Percentiles rank a stretch among this genome's conserved stretches.
phyloP scores from a whole-genome alignment of 106 monocot species.

The Vanilla planifolia region DNA sequence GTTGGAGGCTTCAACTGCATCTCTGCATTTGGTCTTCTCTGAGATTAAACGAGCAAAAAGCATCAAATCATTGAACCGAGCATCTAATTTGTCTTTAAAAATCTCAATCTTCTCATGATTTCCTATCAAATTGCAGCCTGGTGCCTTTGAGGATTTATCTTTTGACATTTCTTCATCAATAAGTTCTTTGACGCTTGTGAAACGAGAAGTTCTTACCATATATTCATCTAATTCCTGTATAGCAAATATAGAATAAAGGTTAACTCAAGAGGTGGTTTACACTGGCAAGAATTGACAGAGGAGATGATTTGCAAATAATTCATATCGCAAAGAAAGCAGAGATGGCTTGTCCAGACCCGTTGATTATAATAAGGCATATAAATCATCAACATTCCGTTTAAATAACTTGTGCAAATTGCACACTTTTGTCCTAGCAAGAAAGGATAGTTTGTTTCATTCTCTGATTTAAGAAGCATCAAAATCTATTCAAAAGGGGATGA shows the following conservation, averaged over 20 bases:
- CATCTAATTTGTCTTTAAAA: constrained; percentile 10
- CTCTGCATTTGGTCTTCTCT: constrained; percentile 12
- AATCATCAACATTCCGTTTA: no score
- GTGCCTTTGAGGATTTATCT: constrained; percentile 9
- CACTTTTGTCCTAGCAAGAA: no score
- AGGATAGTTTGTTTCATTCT: no score
- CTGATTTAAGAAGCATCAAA: no score
- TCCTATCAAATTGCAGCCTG: constrained; percentile 6
- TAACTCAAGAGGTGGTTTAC: no score
- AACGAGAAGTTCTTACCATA: constrained; percentile 2
- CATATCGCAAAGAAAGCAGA: no score
- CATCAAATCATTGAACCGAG: constrained; percentile 6
- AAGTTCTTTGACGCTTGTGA: constrained; percentile 45
- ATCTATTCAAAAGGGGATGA: no score
- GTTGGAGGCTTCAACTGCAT: constrained; percentile 24
- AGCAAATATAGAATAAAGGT: neutral
- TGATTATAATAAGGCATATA: neutral
- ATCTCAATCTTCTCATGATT: constrained; percentile 18
- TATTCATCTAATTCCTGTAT: constrained; percentile 32
- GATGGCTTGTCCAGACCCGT: no score
- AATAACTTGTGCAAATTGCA: no score
- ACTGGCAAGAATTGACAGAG: no score
- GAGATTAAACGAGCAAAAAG: neutral
- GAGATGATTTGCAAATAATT: no score
- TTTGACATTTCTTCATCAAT: constrained; percentile 59